Evolutionary conservation across 1,139 yeast genomes (phyloP).

Genomic region (Geotrichum cucujoidarum): DNA sequence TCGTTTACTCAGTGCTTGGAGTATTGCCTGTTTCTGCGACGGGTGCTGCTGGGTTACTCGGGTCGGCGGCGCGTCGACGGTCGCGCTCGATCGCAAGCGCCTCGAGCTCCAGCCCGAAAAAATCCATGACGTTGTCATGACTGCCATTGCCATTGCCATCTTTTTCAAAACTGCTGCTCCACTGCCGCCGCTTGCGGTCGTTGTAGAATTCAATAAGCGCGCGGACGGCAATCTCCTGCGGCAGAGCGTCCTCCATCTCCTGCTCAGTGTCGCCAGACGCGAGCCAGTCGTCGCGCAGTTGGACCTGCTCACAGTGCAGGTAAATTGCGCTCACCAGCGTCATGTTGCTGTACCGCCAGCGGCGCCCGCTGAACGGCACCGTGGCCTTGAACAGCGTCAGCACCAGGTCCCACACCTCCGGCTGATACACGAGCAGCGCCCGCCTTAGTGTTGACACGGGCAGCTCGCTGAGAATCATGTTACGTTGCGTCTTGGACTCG

Average conservation of each 20-base stretch:
- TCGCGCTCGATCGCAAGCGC: conserved; percentile 7
- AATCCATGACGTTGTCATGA: conserved; percentile 3
- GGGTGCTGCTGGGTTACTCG: no score
- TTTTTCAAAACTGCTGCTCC: background rate
- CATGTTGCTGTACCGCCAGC: conserved; percentile 96
- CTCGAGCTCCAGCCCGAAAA: conserved; percentile 13
- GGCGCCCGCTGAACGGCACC: conserved; percentile 87
- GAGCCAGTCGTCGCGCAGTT: conserved; percentile 82
- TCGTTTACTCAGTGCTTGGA: no score
- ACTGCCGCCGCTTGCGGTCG: conserved; percentile 35
- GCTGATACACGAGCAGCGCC: conserved; percentile 48
- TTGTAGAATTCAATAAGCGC: conserved; percentile 79
- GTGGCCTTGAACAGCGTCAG: conserved; percentile 67
- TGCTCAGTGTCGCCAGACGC: conserved; percentile 75
- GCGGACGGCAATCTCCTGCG: conserved; percentile 80
- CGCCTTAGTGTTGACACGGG: conserved; percentile 41
- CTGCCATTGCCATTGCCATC: background rate
- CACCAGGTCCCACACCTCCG: conserved; percentile 59
- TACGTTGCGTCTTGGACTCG: conserved; percentile 39
- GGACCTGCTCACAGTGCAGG: conserved; percentile 57
- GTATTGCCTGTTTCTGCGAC: no score
- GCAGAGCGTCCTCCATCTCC: conserved; percentile 72
- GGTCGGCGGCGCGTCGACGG: no score
- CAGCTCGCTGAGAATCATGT: conserved; percentile 41
- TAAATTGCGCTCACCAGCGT: conserved; percentile 85